phyloP scores from a whole-genome alignment of 2,329 filamentous ascomycete species.

The Fusarium bactridioides region DNA sequence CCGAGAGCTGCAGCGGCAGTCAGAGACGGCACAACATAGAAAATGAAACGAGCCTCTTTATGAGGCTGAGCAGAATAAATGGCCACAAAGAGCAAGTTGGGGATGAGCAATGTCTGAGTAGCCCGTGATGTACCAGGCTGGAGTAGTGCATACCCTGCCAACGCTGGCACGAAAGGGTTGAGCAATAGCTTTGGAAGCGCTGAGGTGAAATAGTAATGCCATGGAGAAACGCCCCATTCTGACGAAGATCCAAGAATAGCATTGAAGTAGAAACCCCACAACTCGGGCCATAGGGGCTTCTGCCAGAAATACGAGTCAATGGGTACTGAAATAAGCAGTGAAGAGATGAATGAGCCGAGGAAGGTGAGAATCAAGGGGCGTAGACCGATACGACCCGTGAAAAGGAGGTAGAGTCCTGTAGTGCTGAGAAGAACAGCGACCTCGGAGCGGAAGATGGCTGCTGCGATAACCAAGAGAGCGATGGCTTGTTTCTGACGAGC shows the following conservation, averaged over 20 bases:
- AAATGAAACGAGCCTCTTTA: conserved; percentile 95
- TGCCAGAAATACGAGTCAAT: conserved; percentile 97
- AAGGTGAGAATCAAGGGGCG: conserved; percentile 72
- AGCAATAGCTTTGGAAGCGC: conserved; percentile 83
- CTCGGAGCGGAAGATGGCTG: conserved; percentile 88
- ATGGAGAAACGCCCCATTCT: conserved; percentile 87
- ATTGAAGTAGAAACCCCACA: conserved; percentile 90
- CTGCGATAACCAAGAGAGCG: conserved; percentile 79
- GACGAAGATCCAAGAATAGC: conserved; percentile 83
- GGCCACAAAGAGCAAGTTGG: conserved; percentile 75
- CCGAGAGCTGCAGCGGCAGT: conserved; percentile 80
- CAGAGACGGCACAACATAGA: conserved; percentile 84
- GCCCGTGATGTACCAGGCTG: conserved; percentile 55
- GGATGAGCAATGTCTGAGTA: conserved; percentile 64
- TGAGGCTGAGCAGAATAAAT: conserved; percentile 91
- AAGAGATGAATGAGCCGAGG: conserved; percentile 68
- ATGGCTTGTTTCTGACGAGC: conserved; percentile 70
- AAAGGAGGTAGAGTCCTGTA: conserved; percentile 70
- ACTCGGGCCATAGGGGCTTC: conserved; percentile 85
- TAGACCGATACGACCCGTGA: conserved; percentile 60
- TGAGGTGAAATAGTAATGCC: conserved; percentile 85
- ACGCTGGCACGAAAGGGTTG: conserved; percentile 73
- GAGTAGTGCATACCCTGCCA: conserved; percentile 61
- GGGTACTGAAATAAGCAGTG: conserved; percentile 73
- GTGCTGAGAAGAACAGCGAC: conserved; percentile 80